Percentiles rank a stretch among this genome's conserved stretches.
These are phyloP conservation scores for Nemania sp. DNA, from an alignment of 2,329 filamentous ascomycete genomes.

Conservation along the genomic window DNA sequence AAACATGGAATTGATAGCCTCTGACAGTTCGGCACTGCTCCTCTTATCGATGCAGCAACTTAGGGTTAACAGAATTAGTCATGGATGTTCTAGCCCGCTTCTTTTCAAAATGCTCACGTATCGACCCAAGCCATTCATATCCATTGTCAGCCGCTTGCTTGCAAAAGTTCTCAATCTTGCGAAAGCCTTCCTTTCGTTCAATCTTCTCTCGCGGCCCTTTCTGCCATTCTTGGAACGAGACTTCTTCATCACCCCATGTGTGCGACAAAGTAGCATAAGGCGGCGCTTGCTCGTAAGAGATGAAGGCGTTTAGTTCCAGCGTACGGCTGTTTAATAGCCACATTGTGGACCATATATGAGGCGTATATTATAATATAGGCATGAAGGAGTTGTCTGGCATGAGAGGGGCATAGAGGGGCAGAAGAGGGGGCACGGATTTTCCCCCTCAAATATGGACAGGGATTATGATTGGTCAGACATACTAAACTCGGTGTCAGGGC, in stretches of 20 bases:
- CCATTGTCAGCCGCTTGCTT: slow-evolving; percentile 7
- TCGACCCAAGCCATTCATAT: slow-evolving; percentile 22
- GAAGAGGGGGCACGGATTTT: too few species aligned
- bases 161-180: slow-evolving; percentile 10
- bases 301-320: slow-evolving; percentile 13
- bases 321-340: slow-evolving; percentile 18
- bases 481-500: too few species aligned
- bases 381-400: too few species aligned
- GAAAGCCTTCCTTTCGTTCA: slow-evolving; percentile 3
- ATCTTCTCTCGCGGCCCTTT: neutral
- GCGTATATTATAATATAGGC: neutral
- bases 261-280: slow-evolving; percentile 21
- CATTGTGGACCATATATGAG: neutral
- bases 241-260: slow-evolving; percentile 22
- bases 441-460: too few species aligned
- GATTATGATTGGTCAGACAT: too few species aligned
- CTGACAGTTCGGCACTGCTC: slow-evolving; percentile 35
- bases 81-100: too few species aligned
- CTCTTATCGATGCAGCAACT: slow-evolving; percentile 36
- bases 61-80: neutral
- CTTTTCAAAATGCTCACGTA: slow-evolving; percentile 11
- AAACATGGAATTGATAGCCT: slow-evolving; percentile 31
- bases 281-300: slow-evolving; percentile 15
- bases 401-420: too few species aligned
- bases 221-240: slow-evolving; percentile 14